Percentiles rank a stretch among this genome's conserved stretches.
Conservation (phyloP, 345 rosid species). For the Draba incana region DNA sequence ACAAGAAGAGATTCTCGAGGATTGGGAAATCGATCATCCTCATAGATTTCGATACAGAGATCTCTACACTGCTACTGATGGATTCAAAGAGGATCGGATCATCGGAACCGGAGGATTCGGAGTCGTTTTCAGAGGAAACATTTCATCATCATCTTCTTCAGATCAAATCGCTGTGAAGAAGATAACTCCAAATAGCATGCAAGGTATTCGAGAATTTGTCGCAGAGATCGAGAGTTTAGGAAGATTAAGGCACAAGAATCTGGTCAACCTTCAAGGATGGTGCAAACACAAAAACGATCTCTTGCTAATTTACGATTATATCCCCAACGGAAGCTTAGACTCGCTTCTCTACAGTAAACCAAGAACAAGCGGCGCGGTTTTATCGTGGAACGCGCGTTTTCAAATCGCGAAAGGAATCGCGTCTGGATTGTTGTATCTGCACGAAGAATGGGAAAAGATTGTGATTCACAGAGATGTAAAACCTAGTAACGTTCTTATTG, state of each 20-base stretch:
- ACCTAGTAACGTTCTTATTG: constrained; percentile 41
- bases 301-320: constrained; percentile 57
- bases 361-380: constrained; percentile 24
- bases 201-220: constrained; percentile 62
- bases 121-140: constrained; percentile 49
- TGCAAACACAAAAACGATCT: constrained; percentile 58
- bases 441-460: constrained; percentile 68
- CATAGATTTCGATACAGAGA: constrained; percentile 60
- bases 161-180: constrained; percentile 57
- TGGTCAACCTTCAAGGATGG: constrained; percentile 74
- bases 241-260: constrained; percentile 57
- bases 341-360: constrained; percentile 42
- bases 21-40: constrained; percentile 68
- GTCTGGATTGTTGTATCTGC: constrained; percentile 58
- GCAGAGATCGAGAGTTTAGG: constrained; percentile 71
- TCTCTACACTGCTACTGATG: constrained; percentile 54
- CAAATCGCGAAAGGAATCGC: constrained; percentile 56
- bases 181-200: constrained; percentile 52
- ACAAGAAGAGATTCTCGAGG: constrained; percentile 54
- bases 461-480: constrained; percentile 48
- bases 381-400: constrained; percentile 56
- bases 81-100: constrained; percentile 51
- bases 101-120: constrained; percentile 71
- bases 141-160: constrained; percentile 27
- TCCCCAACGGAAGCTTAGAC: constrained; percentile 62